Base-by-base conservation (phyloP, 2,329 filamentous ascomycete species). In the Bipolaris zeicola region DNA sequence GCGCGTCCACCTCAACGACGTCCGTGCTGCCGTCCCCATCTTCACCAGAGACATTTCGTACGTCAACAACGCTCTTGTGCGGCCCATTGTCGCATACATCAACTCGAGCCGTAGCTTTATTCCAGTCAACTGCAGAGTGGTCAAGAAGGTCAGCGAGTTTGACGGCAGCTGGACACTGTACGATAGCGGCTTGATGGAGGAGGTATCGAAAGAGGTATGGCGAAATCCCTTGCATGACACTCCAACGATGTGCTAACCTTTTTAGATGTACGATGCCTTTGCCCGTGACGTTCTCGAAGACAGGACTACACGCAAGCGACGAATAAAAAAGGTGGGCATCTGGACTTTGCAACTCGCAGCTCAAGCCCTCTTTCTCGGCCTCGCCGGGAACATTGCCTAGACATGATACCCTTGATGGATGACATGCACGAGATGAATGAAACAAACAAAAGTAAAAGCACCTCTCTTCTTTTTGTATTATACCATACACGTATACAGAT, bases 71-170 rank as follows among this genome's bases (percentile, higher is more conserved):
- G 92, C 95, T 1, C 87, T 98, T 4, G 91, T 98, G 34, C 87
- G 95, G 4, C 95, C 95, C 14, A 99, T 99, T 59, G 93, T 99
- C 38, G 95, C 95, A 6, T 99, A 98, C 75, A 98, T 99, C 78
- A 99, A 99, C 77, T 91, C 92, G 39, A 91, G 92, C 74, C 89
- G 89, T 71, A 96, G 94, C 0, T 98, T 96, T 71, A 98, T 99
- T 41, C 95, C 95, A 24, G 92, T 99, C 68, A 90, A 89, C 67
- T 98, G 95, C 78, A 89, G 94, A 58, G 91, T 99, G 46, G 92
- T 98, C 62, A 99, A 99, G 80, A 87, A 88, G 6, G 85, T 88
- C 16, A 85, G 85, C 57, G 95, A 99, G 74, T 99, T 99, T 70
- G 91, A 98, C 74, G 95, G 95, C 33, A 91, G 90, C 66, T 98